A percentile compares a stretch with the other conserved stretches of the same genome.
Evolutionary conservation across 139 green algal genomes (phyloP).

Genomic region (Micractinium sp.): DNA sequence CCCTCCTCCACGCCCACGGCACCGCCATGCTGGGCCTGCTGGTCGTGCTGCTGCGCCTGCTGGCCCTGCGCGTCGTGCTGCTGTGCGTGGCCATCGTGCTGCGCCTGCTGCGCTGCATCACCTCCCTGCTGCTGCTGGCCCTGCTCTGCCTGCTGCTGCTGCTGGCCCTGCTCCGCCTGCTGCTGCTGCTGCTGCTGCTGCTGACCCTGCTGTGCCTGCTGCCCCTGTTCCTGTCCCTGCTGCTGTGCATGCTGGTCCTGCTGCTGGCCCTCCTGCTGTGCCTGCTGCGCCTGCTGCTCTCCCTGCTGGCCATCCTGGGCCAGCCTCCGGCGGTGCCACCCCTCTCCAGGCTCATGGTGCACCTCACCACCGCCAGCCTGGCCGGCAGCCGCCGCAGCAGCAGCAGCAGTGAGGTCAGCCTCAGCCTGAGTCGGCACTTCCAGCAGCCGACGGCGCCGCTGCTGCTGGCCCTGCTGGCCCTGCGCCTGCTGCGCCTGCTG

Average conservation of each 20-base stretch:
- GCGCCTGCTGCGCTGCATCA: neutral
- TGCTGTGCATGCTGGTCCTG: conserved; percentile 1
- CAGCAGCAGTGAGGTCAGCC: too few species aligned
- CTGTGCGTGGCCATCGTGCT: neutral
- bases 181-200: conserved; percentile 27
- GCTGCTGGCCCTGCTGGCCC: neutral
- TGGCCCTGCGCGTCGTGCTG: neutral
- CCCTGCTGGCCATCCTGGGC: neutral
- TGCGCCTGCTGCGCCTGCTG: neutral
- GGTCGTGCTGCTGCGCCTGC: conserved; percentile 1
- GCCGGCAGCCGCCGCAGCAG: too few species aligned
- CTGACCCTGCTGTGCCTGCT: conserved; percentile 14
- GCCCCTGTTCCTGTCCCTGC: neutral
- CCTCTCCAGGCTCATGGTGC: too few species aligned
- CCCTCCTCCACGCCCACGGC: conserved; percentile 37
- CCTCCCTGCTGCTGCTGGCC: neutral
- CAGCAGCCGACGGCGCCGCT: neutral
- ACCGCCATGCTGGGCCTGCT: neutral
- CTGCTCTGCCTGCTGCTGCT: conserved; percentile 10
- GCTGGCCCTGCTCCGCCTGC: neutral
- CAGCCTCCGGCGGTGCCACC: too few species aligned
- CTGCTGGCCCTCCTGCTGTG: neutral
- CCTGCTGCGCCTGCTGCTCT: neutral
- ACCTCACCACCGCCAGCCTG: too few species aligned
- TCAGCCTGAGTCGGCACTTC: too few species aligned